Conservation (phyloP, 495 filamentous ascomycete species). For the Thozetella sp. region DNA sequence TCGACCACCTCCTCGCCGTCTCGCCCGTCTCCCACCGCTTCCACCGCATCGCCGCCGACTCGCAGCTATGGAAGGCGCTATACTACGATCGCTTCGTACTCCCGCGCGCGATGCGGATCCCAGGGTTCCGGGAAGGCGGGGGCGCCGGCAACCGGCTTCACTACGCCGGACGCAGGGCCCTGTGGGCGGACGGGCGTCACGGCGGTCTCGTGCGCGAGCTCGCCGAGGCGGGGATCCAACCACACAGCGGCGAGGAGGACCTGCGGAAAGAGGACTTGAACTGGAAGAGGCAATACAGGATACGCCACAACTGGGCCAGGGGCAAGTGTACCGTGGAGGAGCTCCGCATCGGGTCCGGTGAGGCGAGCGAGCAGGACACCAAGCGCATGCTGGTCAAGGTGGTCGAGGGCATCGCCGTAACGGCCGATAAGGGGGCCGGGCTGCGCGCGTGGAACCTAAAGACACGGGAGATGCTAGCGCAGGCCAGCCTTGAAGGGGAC, state of each 20-base stretch:
- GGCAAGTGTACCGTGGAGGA: constrained; percentile 82
- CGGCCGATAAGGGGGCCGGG: constrained; percentile 68
- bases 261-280: constrained; percentile 39
- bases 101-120: constrained; percentile 77
- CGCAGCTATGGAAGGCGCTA: constrained; percentile 86
- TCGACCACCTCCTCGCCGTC: constrained; percentile 67
- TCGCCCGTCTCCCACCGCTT: constrained; percentile 83
- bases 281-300: constrained; percentile 91
- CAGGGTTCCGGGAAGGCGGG: constrained; percentile 57
- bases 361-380: constrained; percentile 5
- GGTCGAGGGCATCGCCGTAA: constrained; percentile 74
- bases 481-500: constrained; percentile 28
- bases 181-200: constrained; percentile 74
- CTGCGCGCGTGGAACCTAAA: constrained; percentile 79
- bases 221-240: constrained; percentile 35
- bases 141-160: constrained; percentile 41
- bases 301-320: constrained; percentile 89
- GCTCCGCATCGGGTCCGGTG: constrained; percentile 55
- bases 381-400: constrained; percentile 65
- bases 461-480: constrained; percentile 56
- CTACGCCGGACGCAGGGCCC: constrained; percentile 72
- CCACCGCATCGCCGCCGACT: constrained; percentile 73
- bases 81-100: constrained; percentile 91
- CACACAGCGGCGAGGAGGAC: constrained; percentile 28
- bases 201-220: constrained; percentile 50